Evolutionary conservation across 2,329 filamentous ascomycete species (phyloP), one percentile per base, ranked within the genome.

Genomic region (Bipolaris bicolor): DNA sequence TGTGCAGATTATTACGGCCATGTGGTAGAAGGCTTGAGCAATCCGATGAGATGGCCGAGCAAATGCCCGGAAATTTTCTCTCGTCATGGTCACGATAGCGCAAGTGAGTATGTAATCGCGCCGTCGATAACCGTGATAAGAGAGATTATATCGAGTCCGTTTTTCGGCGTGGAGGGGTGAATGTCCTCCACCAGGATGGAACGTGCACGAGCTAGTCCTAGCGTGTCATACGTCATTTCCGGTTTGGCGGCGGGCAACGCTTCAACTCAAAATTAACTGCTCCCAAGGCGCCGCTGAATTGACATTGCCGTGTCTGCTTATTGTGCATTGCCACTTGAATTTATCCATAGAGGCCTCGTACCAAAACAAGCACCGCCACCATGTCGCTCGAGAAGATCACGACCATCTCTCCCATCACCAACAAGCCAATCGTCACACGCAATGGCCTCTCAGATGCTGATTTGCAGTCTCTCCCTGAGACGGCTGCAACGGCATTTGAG

Each of bases 371-470:
- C 53, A 31, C 43, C 62, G 46, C 50, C 70, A 76, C 40, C 64
- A 82, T 86, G 83, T 80, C 82, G 39, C 70, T 80, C 39, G 85
- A 87, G 75, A 84, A 79, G 37, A 82, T 89, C 68, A 87, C 81
- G 31, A 97, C 94, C 64, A 93, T 97, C 77, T 98, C 94, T 3
- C 94, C 94, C 55, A 89, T 86, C 63, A 97, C 92, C 65, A 94
- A 95, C 78, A 87, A 93, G 80, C 83, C 90, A 55, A 86, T 98
- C 76, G 78, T 96, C 65, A 91, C 89, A 59, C 88, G 93, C 65
- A 87, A 88, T 76, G 92, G 91, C 67, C 83, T 90, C 64, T 89
- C 90, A 43, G 78, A 85, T 36, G 79, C 84, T 26, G 90, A 96
- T 62, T 82, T 97, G 48, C 81, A 88, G 49, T 79, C 84, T 55